Evolutionary conservation across 331 rosid species (phyloP).

Genomic region (Prunus yedoensis): DNA sequence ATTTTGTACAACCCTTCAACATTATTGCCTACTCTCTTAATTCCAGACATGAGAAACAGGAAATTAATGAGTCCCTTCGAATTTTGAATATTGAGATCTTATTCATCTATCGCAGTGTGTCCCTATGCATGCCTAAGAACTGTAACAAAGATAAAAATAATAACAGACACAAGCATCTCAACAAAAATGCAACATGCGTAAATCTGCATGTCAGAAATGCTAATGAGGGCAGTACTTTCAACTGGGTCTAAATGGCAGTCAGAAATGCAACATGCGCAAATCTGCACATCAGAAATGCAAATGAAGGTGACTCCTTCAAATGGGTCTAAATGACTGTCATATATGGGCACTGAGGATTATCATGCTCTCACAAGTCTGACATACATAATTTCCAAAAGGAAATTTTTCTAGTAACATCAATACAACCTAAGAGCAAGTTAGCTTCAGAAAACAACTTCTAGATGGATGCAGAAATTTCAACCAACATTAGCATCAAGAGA

Average conservation of each 20-base stretch:
- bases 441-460: not conserved
- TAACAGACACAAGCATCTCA: not conserved
- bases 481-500: constrained; percentile 12
- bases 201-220: not conserved
- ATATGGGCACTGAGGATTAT: not conserved
- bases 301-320: not conserved
- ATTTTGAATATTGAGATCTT: not conserved
- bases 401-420: not conserved
- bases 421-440: not conserved
- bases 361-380: not conserved
- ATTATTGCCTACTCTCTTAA: not conserved
- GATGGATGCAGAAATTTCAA: not conserved
- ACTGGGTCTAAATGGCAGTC: not conserved
- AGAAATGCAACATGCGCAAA: not conserved
- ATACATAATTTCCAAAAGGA: not conserved
- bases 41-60: not conserved
- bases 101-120: not conserved
- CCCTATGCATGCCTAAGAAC: not conserved
- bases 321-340: not conserved
- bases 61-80: not conserved
- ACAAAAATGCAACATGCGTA: not conserved
- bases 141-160: no score
- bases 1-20: not conserved
- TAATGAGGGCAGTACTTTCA: not conserved
- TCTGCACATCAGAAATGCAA: not conserved